A percentile compares a stretch with the other conserved stretches of the same genome.
Conservation (phyloP, 2,329 filamentous ascomycete genomes). For the Sporothrix pallida region DNA sequence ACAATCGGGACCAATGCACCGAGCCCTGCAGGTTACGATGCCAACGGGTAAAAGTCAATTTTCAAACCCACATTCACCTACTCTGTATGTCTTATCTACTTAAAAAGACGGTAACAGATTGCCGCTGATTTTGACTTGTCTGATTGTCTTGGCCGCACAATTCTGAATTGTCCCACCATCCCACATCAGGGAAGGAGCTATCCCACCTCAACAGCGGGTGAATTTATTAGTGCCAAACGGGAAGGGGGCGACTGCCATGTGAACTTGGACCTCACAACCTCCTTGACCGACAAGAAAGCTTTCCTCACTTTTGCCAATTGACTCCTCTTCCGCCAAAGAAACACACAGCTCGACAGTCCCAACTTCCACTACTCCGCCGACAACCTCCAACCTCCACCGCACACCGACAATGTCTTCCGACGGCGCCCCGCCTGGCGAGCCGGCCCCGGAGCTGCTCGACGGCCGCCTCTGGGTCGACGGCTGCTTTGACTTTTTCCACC, state of each 20-base stretch:
- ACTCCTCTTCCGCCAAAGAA: too few relatives aligned
- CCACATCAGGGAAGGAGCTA: conserved; percentile 10
- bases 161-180: neutral
- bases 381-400: neutral
- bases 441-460: conserved; percentile 62
- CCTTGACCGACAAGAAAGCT: neutral
- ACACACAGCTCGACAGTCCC: neutral
- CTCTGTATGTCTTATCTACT: conserved; percentile 7
- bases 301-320: neutral
- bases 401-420: conserved; percentile 33
- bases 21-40: neutral
- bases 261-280: neutral
- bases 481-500: conserved; percentile 99
- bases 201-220: neutral
- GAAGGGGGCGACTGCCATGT: conserved; percentile 16
- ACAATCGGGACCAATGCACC: conserved; percentile 17
- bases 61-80: neutral
- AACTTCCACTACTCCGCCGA: neutral
- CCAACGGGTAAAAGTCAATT: neutral
- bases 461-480: conserved; percentile 96
- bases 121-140: neutral
- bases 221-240: conserved; percentile 24
- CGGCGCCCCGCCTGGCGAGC: conserved; percentile 50
- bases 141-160: neutral
- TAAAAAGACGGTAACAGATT: neutral